Evolutionary conservation across 2,329 filamentous ascomycete genomes (phyloP), one percentile per base, ranked within the genome.

Genomic region (Alternaria sp.): DNA sequence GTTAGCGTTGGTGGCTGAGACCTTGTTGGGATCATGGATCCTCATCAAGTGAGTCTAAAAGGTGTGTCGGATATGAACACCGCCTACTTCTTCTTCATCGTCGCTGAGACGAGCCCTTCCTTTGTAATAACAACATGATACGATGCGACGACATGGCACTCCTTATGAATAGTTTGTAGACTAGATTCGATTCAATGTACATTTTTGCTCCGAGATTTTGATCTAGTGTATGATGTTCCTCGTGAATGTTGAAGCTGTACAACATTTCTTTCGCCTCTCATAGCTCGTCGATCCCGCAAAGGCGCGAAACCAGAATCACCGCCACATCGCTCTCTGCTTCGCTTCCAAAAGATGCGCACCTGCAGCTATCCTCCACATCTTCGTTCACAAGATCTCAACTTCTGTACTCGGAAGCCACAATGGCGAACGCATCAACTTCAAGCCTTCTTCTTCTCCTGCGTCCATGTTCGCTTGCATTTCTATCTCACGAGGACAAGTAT

Each of bases 121-220:
- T 25, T 52, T n/a, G 45, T 17, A 17, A 49, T 15, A 28, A 26
- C 21, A 25, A 28, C 8, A 44, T 54, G n/a, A 44, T 44, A 44
- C 12, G 52, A 54, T 32, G 28, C n/a, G 52, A 43, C n/a, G 52
- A 44, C 30, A 52, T 54, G 32, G 36, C 52, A 54, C 52, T 54
- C 52, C 32, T 54, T 54, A 44, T 21, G 32, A 54, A 54, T 44
- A n/a, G n/a, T 19, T 19, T 54, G 32, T 44, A 54, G 32, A 54
- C 10, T 54, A 44, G 23, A 28, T 28, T n/a, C n/a, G 26, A 15
- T 36, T 49, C n/a, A 25, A 52, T 52, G 19, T 52, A 52, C 13
- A 23, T 52, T 13, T 26, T 40, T 52, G 9, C 30, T n/a, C 49
- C 3, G 6, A 25, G 3, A 7, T 0, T 0, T 9, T 12, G 13